Percentiles rank a stretch among this genome's conserved stretches.
phyloP scores from a whole-genome alignment of 768 basidiomycete genomes.

The Kwoniella botswanensis region DNA sequence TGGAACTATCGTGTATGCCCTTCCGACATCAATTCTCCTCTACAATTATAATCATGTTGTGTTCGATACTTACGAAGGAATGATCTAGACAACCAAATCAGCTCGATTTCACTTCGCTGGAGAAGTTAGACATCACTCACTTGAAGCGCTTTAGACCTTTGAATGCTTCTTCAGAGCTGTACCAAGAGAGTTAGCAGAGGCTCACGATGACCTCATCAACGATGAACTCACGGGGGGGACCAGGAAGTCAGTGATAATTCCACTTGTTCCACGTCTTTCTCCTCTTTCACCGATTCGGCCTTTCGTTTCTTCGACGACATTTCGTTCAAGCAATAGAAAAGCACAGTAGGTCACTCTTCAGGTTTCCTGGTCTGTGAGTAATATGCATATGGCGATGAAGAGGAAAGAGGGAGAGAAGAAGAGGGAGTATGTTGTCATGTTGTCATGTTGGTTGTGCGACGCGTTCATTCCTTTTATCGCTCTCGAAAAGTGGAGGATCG shows the following conservation, averaged over 20 bases:
- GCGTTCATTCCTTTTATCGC: not conserved
- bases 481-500: not conserved
- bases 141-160: constrained; percentile 19
- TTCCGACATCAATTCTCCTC: not conserved
- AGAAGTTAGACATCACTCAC: not conserved
- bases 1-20: constrained; percentile 6
- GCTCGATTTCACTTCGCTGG: not conserved
- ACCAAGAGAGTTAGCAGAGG: not conserved
- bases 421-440: not conserved
- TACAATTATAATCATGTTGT: not conserved
- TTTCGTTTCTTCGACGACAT: not conserved
- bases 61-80: constrained; percentile 14
- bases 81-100: constrained; percentile 12
- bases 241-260: not conserved
- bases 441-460: not conserved
- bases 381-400: not conserved
- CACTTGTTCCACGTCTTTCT: too few species aligned
- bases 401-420: not conserved
- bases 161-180: constrained; percentile 18
- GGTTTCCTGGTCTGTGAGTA: not conserved
- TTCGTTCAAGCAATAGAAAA: not conserved
- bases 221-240: constrained; percentile 17
- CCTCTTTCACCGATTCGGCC: not conserved
- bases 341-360: too few species aligned
- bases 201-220: too few species aligned